Evolutionary conservation across 1,139 yeast genomes (phyloP).

Genomic region (Yamadazyma blattariae): DNA sequence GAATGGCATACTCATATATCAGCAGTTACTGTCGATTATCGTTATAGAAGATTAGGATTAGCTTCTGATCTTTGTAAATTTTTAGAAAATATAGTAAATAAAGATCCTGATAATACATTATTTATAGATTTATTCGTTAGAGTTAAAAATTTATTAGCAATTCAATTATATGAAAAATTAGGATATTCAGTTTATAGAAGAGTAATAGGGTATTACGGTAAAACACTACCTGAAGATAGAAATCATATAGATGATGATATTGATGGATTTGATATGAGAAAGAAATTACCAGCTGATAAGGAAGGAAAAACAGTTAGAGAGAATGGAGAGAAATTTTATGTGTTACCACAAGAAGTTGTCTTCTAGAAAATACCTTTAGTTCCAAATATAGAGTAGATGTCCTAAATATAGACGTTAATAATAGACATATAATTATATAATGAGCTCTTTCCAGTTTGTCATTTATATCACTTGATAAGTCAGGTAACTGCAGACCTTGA

Average conservation of each 20-base stretch:
- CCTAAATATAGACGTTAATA: no score
- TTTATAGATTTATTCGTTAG: slow-evolving; percentile 91
- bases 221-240: slow-evolving; percentile 43
- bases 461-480: no score
- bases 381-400: no score
- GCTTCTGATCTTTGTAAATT: slow-evolving; percentile 77
- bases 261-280: slow-evolving; percentile 90
- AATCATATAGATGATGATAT: slow-evolving; percentile 55
- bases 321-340: slow-evolving; percentile 57
- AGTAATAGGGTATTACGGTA: slow-evolving; percentile 85
- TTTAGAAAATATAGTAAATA: slow-evolving; percentile 66
- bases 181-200: slow-evolving; percentile 85
- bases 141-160: slow-evolving; percentile 77
- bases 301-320: slow-evolving; percentile 49
- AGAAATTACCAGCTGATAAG: slow-evolving; percentile 56
- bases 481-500: no score
- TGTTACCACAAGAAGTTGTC: slow-evolving; percentile 59
- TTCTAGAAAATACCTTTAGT: no score
- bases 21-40: slow-evolving; percentile 87
- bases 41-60: slow-evolving; percentile 78
- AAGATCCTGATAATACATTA: slow-evolving; percentile 66
- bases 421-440: no score
- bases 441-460: no score
- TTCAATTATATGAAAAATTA: slow-evolving; percentile 75
- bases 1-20: slow-evolving; percentile 98